phyloP scores from a whole-genome alignment of 495 filamentous ascomycete species.

The Penicillium atrosanguineum region DNA sequence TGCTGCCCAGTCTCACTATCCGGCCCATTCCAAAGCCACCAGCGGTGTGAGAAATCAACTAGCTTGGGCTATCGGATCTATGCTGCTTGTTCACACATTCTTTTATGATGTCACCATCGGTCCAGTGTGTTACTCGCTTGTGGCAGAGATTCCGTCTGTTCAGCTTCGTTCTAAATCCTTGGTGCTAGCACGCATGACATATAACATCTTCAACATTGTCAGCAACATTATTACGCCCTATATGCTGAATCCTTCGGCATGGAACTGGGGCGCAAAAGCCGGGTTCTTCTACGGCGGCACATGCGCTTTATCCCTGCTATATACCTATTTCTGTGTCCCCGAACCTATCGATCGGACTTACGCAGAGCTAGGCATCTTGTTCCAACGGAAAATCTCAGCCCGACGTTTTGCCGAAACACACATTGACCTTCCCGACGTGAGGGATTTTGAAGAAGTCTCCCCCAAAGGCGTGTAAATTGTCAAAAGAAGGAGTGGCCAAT shows the following conservation, averaged over 20 bases:
- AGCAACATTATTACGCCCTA: constrained; percentile 65
- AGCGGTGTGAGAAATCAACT: constrained; percentile 23
- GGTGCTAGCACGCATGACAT: constrained; percentile 57
- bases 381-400: constrained; percentile 30
- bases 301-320: constrained; percentile 34
- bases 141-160: constrained; percentile 57
- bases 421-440: too few species aligned
- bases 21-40: too few species aligned
- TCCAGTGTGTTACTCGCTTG: constrained; percentile 60
- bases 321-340: constrained; percentile 55
- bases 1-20: constrained; percentile 42
- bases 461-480: too few species aligned
- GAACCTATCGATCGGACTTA: constrained; percentile 60
- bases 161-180: constrained; percentile 61
- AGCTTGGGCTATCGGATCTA: constrained; percentile 51
- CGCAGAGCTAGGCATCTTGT: constrained; percentile 53
- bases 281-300: constrained; percentile 67
- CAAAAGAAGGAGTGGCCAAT: too few species aligned
- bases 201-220: constrained; percentile 56
- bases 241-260: constrained; percentile 64
- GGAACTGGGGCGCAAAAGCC: constrained; percentile 62
- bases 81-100: constrained; percentile 58
- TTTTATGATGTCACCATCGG: constrained; percentile 57
- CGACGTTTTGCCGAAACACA: constrained; percentile 27
- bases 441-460: too few species aligned